phyloP scores from a whole-genome alignment of 192 early-diverging fungal species.

The Gonapodya prolifera region DNA sequence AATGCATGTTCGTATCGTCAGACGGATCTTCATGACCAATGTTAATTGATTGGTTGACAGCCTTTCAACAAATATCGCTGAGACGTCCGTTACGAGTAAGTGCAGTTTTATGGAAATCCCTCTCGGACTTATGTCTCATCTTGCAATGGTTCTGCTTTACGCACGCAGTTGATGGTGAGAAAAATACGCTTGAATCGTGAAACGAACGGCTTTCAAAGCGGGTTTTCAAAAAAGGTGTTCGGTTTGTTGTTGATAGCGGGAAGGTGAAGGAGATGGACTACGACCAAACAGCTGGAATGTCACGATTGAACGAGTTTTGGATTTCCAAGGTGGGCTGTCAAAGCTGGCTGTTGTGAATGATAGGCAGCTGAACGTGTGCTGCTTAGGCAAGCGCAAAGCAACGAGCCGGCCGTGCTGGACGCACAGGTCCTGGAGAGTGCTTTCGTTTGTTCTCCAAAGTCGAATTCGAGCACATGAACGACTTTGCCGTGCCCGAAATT shows the following conservation, averaged over 20 bases:
- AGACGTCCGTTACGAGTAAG: constrained; percentile 8
- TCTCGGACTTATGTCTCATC: too few relatives aligned
- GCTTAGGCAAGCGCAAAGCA: constrained; percentile 55
- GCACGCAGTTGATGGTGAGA: not conserved
- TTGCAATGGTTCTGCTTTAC: not conserved
- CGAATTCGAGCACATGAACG: constrained; percentile 45
- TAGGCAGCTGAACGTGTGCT: too few relatives aligned
- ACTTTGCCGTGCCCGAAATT: constrained; percentile 56
- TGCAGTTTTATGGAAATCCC: too few relatives aligned
- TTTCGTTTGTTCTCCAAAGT: constrained; percentile 44
- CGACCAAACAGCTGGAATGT: constrained; percentile 37
- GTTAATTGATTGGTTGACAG: too few relatives aligned
- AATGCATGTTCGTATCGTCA: too few relatives aligned
- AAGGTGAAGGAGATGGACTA: constrained; percentile 50
- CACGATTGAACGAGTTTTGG: constrained; percentile 54
- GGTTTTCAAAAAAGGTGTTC: constrained; percentile 43
- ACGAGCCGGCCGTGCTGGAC: constrained; percentile 46
- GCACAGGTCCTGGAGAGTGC: constrained; percentile 52
- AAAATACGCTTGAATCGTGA: constrained; percentile 15
- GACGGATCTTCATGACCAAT: too few relatives aligned
- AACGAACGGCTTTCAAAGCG: constrained; percentile 28
- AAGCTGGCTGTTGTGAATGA: too few relatives aligned
- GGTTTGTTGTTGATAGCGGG: constrained; percentile 58
- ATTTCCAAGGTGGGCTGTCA: too few relatives aligned
- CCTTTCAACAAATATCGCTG: constrained; percentile 45